phyloP scores from a whole-genome alignment of 345 rosid species.

The Sonneratia alba region DNA sequence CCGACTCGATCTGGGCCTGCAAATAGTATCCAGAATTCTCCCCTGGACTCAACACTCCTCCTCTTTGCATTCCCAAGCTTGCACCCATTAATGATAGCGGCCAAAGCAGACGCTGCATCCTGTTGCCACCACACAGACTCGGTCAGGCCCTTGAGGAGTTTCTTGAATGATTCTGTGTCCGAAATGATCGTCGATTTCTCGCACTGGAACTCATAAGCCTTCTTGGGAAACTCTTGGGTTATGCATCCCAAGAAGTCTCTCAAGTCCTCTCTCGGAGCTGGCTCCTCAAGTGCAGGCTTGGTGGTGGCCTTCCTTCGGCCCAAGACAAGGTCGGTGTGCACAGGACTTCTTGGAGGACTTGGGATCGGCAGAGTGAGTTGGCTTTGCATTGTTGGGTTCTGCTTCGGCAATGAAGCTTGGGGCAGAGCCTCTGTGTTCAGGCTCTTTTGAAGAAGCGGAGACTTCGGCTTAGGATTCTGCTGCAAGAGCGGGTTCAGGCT shows the following conservation, averaged over 20 bases:
- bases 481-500: constrained; percentile 43
- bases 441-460: constrained; percentile 29
- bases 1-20: constrained; percentile 81
- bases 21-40: constrained; percentile 78
- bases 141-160: constrained; percentile 61
- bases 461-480: constrained; percentile 57
- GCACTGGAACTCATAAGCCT: constrained; percentile 29
- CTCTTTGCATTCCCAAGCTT: constrained; percentile 59
- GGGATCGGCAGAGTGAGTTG: constrained; percentile 20
- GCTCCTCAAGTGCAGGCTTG: constrained; percentile 23
- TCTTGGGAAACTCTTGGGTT: constrained; percentile 43
- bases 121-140: constrained; percentile 93
- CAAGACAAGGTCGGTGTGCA: constrained; percentile 75
- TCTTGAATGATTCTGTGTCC: constrained; percentile 66
- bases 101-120: constrained; percentile 82
- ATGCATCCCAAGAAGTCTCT: constrained; percentile 66
- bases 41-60: constrained; percentile 44
- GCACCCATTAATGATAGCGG: constrained; percentile 60
- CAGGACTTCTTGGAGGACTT: constrained; percentile 61
- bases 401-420: constrained; percentile 23
- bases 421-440: neutral
- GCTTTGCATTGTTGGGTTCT: constrained; percentile 18
- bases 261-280: constrained; percentile 19
- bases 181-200: constrained; percentile 29
- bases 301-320: constrained; percentile 41